These are phyloP conservation scores for Yamadazyma takamatsuzukensis DNA, from an alignment of 805 yeast species.

Conservation along the genomic window DNA sequence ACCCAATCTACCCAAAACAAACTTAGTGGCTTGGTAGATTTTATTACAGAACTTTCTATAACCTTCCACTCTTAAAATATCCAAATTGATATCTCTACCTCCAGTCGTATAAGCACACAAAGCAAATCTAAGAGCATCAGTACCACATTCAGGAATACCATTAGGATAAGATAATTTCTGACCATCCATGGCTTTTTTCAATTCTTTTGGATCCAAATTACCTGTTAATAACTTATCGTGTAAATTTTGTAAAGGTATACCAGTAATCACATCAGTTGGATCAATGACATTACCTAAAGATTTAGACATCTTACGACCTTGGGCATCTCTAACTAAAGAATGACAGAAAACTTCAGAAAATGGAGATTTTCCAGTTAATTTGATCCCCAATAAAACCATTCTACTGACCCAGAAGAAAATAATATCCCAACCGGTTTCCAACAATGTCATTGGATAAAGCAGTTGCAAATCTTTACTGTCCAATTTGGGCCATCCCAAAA, in stretches of 20 bases:
- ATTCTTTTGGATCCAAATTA: conserved; percentile 85
- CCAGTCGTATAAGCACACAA: conserved; percentile 98
- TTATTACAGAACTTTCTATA: conserved; percentile 99
- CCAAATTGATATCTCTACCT: conserved; percentile 96
- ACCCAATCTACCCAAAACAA: conserved; percentile 90
- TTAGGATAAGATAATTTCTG: conserved; percentile 88
- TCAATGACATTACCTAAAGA: conserved; percentile 95
- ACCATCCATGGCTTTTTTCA: conserved; percentile 82
- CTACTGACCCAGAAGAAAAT: conserved; percentile 98
- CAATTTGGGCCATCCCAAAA: conserved; percentile 95
- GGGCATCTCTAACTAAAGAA: conserved; percentile 97
- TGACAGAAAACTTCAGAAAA: conserved; percentile 97
- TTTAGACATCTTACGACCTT: conserved; percentile 98
- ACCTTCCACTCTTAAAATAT: conserved; percentile 95
- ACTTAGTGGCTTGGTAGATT: conserved; percentile 98
- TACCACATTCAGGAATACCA: conserved; percentile 99
- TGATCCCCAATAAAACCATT: conserved; percentile 89
- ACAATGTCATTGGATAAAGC: conserved; percentile 87
- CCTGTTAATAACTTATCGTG: conserved; percentile 76
- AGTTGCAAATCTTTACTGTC: conserved; percentile 66
- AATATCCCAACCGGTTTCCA: conserved; percentile 99
- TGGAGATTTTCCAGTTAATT: conserved; percentile 87
- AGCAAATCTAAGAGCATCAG: conserved; percentile 97
- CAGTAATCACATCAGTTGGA: conserved; percentile 90
- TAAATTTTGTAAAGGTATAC: conserved; percentile 75